phyloP scores from a whole-genome alignment of 1,139 yeast genomes.

The Zygosaccharomyces sapae region DNA sequence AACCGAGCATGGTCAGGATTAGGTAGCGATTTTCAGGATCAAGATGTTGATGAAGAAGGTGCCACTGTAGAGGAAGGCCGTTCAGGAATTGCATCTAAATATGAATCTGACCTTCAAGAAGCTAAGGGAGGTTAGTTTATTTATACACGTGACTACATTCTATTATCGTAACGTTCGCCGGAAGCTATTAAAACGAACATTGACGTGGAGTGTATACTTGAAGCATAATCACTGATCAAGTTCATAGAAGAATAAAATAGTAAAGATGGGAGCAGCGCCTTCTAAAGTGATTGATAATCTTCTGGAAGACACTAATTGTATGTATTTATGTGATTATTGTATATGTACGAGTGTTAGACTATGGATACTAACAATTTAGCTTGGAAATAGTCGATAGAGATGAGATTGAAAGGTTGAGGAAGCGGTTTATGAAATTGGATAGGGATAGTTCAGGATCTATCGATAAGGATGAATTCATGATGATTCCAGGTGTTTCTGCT shows the following conservation, averaged over 20 bases:
- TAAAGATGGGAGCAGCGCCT: conserved; percentile 61
- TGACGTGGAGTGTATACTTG: neutral
- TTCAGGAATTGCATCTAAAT: conserved; percentile 86
- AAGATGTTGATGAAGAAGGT: conserved; percentile 52
- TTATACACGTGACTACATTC: neutral
- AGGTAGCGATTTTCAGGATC: conserved; percentile 69
- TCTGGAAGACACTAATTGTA: conserved; percentile 71
- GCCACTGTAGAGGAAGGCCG: conserved; percentile 78
- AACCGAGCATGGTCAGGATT: conserved; percentile 81
- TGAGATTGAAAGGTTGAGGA: conserved; percentile 86
- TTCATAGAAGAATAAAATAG: neutral
- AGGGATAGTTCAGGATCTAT: conserved; percentile 90
- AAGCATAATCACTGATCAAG: neutral
- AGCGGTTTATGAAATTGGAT: conserved; percentile 92
- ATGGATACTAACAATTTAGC: conserved; percentile 3
- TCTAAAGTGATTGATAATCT: conserved; percentile 64
- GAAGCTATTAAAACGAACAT: neutral
- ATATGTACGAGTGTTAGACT: neutral
- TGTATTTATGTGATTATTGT: conserved; percentile 20
- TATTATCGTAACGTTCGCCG: neutral
- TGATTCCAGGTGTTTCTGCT: conserved; percentile 86
- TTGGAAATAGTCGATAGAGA: conserved; percentile 58
- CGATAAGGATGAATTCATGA: conserved; percentile 82
- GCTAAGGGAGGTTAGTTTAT: neutral
- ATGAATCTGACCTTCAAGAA: conserved; percentile 36